Evolutionary conservation across 371 early-diverging fungal species (phyloP).

Genomic region (Neoconidiobolus thromboides): DNA sequence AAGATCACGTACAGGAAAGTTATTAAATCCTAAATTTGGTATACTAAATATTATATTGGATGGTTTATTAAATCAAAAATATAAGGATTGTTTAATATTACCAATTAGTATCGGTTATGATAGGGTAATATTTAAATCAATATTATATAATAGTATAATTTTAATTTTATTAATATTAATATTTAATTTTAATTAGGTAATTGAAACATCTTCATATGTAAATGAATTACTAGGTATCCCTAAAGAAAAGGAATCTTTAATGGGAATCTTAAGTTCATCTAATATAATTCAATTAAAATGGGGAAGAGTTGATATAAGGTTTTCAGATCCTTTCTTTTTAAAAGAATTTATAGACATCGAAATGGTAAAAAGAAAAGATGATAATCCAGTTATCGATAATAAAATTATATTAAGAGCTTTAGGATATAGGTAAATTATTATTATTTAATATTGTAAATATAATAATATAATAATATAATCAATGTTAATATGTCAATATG

Average conservation of each 20-base stretch:
- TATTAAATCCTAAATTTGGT: constrained; percentile 64
- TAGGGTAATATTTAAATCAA: constrained; percentile 17
- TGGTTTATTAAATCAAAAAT: constrained; percentile 33
- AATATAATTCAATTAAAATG: constrained; percentile 45
- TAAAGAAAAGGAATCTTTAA: constrained; percentile 64
- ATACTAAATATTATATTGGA: constrained; percentile 65
- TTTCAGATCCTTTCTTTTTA: constrained; percentile 56
- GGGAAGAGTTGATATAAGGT: constrained; percentile 43
- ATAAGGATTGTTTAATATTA: constrained; percentile 51
- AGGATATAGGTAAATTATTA: constrained; percentile 23
- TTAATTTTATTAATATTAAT: not conserved
- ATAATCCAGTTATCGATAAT: constrained; percentile 12
- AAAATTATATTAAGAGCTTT: constrained; percentile 24
- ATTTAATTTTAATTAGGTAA: constrained; percentile 18
- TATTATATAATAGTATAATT: too few species aligned
- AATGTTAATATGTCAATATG: too few species aligned
- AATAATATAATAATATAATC: too few species aligned
- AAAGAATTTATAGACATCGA: constrained; percentile 41
- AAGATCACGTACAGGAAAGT: constrained; percentile 50
- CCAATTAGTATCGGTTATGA: constrained; percentile 79
- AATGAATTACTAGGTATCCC: constrained; percentile 66
- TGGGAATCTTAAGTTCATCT: constrained; percentile 34
- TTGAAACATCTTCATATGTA: constrained; percentile 61
- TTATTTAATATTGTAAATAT: too few species aligned
- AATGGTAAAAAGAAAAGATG: constrained; percentile 11